Evolutionary conservation across 306 rosid species (phyloP).

Genomic region (Vigna nakashimae): DNA sequence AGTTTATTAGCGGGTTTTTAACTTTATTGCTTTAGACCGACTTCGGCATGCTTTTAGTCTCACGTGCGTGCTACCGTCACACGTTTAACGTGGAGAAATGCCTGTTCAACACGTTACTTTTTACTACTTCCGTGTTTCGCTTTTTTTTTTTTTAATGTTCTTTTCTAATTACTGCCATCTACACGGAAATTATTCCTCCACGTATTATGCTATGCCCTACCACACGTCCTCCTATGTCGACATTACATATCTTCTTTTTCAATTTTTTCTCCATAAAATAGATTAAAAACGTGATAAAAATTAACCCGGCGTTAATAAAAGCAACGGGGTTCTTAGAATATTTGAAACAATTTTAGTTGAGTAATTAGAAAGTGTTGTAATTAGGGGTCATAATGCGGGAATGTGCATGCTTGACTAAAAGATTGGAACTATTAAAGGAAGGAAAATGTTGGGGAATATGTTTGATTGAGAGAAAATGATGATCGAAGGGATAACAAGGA

Average conservation of each 20-base stretch:
- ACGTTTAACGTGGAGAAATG: constrained; percentile 52
- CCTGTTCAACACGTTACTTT: constrained; percentile 46
- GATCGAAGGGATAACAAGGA: constrained; percentile 11
- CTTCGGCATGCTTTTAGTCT: constrained; percentile 2
- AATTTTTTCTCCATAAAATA: too few species aligned
- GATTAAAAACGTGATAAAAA: neutral
- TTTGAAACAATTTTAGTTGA: neutral
- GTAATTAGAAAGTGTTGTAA: neutral
- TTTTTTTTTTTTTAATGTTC: neutral
- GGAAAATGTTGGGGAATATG: neutral
- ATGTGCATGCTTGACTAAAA: neutral
- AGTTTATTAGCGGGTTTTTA: neutral
- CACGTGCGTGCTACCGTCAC: constrained; percentile 49
- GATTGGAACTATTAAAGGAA: neutral
- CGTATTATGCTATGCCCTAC: neutral
- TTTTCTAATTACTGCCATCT: neutral
- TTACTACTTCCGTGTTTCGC: constrained; percentile 29
- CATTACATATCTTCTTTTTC: too few species aligned
- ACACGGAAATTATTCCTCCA: neutral
- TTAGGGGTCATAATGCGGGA: neutral
- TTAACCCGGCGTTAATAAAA: neutral
- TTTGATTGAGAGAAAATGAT: neutral
- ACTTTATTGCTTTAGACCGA: constrained; percentile 38
- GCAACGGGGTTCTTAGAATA: neutral
- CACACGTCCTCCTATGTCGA: neutral